These are phyloP conservation scores for Colletotrichum abscissum DNA, from an alignment of 2,329 filamentous ascomycete species.

Conservation along the genomic window DNA sequence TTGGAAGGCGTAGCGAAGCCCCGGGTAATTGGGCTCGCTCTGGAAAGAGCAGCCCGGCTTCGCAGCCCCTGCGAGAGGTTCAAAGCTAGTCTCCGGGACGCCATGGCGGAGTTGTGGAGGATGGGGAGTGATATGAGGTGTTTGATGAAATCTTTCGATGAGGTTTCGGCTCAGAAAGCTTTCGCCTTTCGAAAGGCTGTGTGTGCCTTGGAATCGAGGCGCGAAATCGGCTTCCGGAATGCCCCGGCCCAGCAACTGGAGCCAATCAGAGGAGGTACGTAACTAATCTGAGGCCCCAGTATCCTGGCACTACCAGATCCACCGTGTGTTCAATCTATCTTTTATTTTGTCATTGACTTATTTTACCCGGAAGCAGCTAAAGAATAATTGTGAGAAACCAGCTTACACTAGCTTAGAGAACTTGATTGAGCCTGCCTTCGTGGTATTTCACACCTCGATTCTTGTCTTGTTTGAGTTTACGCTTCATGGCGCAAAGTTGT, in stretches of 20 bases:
- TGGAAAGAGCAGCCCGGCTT: slow-evolving; percentile 85
- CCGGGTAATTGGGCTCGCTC: slow-evolving; percentile 81
- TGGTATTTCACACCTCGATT: background rate
- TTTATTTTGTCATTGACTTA: slow-evolving; percentile 4
- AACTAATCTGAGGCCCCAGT: slow-evolving; percentile 18
- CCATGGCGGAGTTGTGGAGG: slow-evolving; percentile 76
- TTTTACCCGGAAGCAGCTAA: background rate
- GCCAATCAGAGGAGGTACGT: slow-evolving; percentile 47
- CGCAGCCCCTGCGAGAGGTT: slow-evolving; percentile 92
- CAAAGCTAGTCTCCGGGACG: slow-evolving; percentile 96
- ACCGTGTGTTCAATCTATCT: background rate
- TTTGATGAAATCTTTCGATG: slow-evolving; percentile 64
- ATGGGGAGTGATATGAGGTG: slow-evolving; percentile 64
- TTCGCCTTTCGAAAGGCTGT: slow-evolving; percentile 56
- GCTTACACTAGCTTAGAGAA: background rate
- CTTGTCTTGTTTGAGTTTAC: background rate
- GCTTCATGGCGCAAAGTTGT: background rate
- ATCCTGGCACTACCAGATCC: slow-evolving; percentile 6
- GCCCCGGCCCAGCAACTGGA: slow-evolving; percentile 39
- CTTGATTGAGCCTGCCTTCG: background rate
- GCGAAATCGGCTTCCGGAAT: slow-evolving; percentile 52
- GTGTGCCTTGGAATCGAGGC: slow-evolving; percentile 55
- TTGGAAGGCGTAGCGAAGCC: slow-evolving; percentile 89
- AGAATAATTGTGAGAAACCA: background rate
- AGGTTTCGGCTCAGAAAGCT: slow-evolving; percentile 48